Percentiles rank a stretch among this genome's conserved stretches.
These are phyloP conservation scores for Pichia occidentalis DNA, from an alignment of 805 yeast species.

Conservation along the genomic window DNA sequence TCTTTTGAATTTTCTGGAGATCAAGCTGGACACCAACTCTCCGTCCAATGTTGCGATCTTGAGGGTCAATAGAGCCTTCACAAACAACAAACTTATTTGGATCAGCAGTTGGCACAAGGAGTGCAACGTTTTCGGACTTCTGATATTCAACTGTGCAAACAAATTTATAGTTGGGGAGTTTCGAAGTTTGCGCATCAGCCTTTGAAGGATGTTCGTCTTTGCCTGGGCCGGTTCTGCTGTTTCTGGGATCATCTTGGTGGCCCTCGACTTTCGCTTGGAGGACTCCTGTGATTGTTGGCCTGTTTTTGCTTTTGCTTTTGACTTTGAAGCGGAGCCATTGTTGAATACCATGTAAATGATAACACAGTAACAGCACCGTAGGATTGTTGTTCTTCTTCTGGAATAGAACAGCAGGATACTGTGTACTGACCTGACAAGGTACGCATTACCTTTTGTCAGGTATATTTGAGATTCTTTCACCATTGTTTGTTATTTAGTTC, in stretches of 20 bases:
- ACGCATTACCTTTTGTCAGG: conserved; percentile 10
- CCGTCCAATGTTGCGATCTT: conserved; percentile 88
- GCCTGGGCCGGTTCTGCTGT: conserved; percentile 1
- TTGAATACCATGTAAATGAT: conserved; percentile 25
- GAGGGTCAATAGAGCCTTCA: conserved; percentile 68
- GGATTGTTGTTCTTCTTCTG: conserved; percentile 18
- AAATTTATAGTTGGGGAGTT: conserved; percentile 18
- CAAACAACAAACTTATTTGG: conserved; percentile 55
- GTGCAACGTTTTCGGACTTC: conserved; percentile 11
- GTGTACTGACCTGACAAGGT: conserved; percentile 8
- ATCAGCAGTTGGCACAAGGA: conserved; percentile 30
- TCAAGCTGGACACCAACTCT: conserved; percentile 70
- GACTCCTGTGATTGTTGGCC: too few species aligned
- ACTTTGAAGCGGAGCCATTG: conserved; percentile 18
- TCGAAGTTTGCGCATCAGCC: conserved; percentile 4
- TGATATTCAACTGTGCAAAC: conserved; percentile 15
- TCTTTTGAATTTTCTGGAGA: conserved; percentile 57
- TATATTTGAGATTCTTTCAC: conserved; percentile 6
- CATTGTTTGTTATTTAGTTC: too few species aligned
- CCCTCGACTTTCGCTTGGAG: too few species aligned
- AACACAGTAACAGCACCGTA: conserved; percentile 20
- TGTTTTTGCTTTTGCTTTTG: conserved; percentile 1
- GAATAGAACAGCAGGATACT: conserved; percentile 16
- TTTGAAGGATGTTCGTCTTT: neutral
- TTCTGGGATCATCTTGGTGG: too few species aligned